These are phyloP conservation scores for Podila epicladia DNA, from an alignment of 192 early-diverging fungal species.

Conservation along the genomic window DNA sequence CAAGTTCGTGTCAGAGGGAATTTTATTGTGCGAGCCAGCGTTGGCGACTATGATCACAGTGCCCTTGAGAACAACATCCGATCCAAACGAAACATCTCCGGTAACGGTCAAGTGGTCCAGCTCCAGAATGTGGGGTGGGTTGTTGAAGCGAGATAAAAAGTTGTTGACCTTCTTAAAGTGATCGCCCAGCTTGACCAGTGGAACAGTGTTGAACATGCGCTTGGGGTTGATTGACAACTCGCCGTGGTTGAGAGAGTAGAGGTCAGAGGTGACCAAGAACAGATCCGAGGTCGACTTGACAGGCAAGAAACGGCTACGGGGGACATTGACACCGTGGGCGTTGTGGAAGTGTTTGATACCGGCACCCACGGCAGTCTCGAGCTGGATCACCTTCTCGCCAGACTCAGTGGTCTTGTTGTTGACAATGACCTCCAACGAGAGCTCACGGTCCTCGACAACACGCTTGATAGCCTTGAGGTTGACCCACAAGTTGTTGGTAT, in stretches of 20 bases:
- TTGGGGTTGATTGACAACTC: slow-evolving; percentile 93
- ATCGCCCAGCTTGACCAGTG: slow-evolving; percentile 96
- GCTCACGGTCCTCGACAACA: slow-evolving; percentile 73
- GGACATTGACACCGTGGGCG: slow-evolving; percentile 98
- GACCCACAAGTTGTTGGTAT: slow-evolving; percentile 95
- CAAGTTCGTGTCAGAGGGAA: slow-evolving; percentile 91
- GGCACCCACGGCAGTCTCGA: slow-evolving; percentile 99
- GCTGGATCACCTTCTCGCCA: slow-evolving; percentile 97
- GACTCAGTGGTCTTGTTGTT: slow-evolving; percentile 95
- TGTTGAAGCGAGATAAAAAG: slow-evolving; percentile 92
- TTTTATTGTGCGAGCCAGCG: slow-evolving; percentile 96
- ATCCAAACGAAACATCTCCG: slow-evolving; percentile 98
- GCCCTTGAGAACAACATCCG: slow-evolving; percentile 87
- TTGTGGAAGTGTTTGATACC: slow-evolving; percentile 97
- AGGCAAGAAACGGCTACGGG: slow-evolving; percentile 96
- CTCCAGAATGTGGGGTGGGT: slow-evolving; percentile 94
- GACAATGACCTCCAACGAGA: slow-evolving; percentile 95
- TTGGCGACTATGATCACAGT: slow-evolving; percentile 99
- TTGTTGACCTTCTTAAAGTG: slow-evolving; percentile 97
- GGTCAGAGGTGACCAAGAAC: slow-evolving; percentile 95
- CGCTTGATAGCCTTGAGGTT: slow-evolving; percentile 88
- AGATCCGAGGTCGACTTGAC: slow-evolving; percentile 98
- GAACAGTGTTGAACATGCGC: slow-evolving; percentile 91
- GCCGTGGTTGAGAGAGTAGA: slow-evolving; percentile 95
- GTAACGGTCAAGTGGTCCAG: slow-evolving; percentile 98